Evolutionary conservation across 2,329 filamentous ascomycete genomes (phyloP).

Genomic region (Diplodia scrobiculata): DNA sequence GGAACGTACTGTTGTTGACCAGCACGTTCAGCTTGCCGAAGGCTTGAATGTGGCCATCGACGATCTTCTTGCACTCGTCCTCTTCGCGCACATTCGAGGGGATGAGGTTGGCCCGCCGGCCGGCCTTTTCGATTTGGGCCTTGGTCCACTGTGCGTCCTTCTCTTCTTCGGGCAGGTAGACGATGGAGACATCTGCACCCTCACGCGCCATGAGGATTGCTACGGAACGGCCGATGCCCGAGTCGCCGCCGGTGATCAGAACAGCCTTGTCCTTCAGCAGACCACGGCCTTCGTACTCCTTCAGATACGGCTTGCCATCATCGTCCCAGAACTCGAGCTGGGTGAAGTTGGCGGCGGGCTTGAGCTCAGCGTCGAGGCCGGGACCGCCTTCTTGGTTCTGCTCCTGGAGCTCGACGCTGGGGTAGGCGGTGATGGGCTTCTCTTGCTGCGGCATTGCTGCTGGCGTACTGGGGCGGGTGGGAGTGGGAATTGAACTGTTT

Average conservation of each 20-base stretch:
- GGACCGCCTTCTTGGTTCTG: constrained; percentile 40
- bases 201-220: constrained; percentile 61
- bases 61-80: constrained; percentile 54
- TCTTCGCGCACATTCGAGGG: constrained; percentile 55
- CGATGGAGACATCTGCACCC: constrained; percentile 60
- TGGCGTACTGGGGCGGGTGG: too few species aligned
- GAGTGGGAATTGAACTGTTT: neutral
- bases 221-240: constrained; percentile 48
- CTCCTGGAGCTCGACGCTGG: constrained; percentile 33
- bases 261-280: constrained; percentile 40
- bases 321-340: constrained; percentile 40
- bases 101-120: constrained; percentile 53
- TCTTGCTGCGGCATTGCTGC: constrained; percentile 30
- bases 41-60: constrained; percentile 58
- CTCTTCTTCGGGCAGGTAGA: constrained; percentile 60
- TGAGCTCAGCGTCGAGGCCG: constrained; percentile 39
- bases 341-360: constrained; percentile 39
- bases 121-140: constrained; percentile 55
- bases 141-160: constrained; percentile 59
- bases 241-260: constrained; percentile 37
- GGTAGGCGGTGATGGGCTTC: constrained; percentile 35
- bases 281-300: constrained; percentile 40
- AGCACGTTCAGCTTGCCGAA: constrained; percentile 51
- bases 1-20: constrained; percentile 55
- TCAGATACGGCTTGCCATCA: constrained; percentile 39